These are phyloP conservation scores for Taphrina flavorubra DNA, from an alignment of 1,139 yeast genomes.

Conservation along the genomic window DNA sequence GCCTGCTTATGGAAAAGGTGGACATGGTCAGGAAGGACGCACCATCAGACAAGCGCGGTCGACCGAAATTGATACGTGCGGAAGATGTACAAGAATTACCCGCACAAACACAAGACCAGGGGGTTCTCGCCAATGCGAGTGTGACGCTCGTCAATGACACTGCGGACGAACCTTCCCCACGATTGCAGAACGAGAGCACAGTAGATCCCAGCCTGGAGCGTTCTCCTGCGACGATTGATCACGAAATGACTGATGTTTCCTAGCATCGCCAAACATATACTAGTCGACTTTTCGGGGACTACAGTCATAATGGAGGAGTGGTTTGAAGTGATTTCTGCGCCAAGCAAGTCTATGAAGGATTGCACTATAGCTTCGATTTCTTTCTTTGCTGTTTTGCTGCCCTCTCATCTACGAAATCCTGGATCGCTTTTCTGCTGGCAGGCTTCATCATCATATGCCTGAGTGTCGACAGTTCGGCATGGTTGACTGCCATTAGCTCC, in stretches of 20 bases:
- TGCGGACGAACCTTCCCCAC: not conserved
- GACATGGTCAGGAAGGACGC: constrained; percentile 4
- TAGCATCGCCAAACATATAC: not conserved
- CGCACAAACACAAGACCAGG: not conserved
- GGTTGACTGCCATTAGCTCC: constrained; percentile 24
- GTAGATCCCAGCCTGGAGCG: not conserved
- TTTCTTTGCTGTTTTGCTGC: constrained; percentile 28
- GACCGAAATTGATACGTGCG: constrained; percentile 3
- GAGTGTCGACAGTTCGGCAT: constrained; percentile 17
- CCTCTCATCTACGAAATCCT: constrained; percentile 31
- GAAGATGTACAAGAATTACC: constrained; percentile 1
- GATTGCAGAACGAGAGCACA: not conserved
- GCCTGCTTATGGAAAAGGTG: constrained; percentile 16
- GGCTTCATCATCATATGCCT: constrained; percentile 30
- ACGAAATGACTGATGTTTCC: not conserved
- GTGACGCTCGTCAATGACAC: not conserved
- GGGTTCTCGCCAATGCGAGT: not conserved
- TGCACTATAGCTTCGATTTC: constrained; percentile 10
- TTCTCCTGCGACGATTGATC: not conserved
- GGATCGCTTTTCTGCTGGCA: constrained; percentile 24
- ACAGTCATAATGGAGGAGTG: not conserved
- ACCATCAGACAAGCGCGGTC: not conserved
- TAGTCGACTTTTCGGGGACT: too few species aligned
- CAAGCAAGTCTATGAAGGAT: not conserved
- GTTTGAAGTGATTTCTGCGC: too few species aligned